These are phyloP conservation scores for Anaeramoeba flamelloides DNA, from an alignment of 78 protist genomes.

Conservation along the genomic window DNA sequence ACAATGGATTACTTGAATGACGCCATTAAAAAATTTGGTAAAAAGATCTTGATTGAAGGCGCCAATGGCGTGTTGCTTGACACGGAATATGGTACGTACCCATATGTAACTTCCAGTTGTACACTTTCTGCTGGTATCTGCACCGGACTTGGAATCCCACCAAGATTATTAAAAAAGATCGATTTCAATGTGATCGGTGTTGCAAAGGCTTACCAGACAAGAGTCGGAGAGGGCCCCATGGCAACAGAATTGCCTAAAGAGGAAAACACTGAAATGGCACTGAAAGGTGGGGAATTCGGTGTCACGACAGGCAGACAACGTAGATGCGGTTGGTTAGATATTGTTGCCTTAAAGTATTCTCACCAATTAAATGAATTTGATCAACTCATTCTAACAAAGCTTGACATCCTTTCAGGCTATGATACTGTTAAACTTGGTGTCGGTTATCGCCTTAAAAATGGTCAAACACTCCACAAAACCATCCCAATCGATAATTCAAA, in stretches of 20 bases:
- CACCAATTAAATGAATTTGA: not conserved
- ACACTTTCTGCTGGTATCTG: not conserved
- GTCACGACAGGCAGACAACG: not conserved
- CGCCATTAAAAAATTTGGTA: not conserved
- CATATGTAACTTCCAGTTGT: not conserved
- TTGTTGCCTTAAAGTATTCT: not conserved
- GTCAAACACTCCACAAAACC: not conserved
- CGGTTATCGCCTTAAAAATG: not conserved
- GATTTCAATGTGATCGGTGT: not conserved
- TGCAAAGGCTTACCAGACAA: not conserved
- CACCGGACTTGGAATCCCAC: not conserved
- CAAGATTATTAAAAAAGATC: not conserved
- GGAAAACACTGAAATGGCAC: not conserved
- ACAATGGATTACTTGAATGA: not conserved
- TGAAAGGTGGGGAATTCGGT: not conserved
- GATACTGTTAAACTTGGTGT: not conserved
- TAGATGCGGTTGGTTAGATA: not conserved
- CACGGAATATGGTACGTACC: not conserved
- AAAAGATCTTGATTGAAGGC: not conserved
- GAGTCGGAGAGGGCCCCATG: not conserved
- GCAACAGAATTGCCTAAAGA: not conserved
- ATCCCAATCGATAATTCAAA: not conserved
- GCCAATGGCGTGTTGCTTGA: not conserved
- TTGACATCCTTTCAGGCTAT: not conserved
- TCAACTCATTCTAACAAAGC: not conserved